phyloP scores from a whole-genome alignment of 345 rosid genomes.

The Eucalyptus curtisii region DNA sequence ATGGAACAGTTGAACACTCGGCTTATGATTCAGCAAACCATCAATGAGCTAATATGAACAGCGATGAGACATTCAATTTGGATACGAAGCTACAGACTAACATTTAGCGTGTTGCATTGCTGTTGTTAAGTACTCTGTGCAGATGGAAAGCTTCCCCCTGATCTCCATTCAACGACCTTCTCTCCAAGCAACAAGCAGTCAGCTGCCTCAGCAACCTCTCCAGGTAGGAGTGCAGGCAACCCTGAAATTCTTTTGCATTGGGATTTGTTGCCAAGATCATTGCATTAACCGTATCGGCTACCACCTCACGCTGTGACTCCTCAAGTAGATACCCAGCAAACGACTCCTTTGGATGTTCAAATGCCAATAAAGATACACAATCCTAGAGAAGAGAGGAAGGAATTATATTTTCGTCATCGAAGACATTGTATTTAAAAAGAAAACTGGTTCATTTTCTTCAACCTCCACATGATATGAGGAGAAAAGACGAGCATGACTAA shows the following conservation, averaged over 20 bases:
- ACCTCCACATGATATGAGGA: neutral
- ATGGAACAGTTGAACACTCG: neutral
- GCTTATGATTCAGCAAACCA: neutral
- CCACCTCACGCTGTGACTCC: conserved; percentile 73
- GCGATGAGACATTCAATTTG: neutral
- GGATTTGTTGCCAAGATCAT: conserved; percentile 69
- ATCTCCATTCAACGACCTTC: conserved; percentile 56
- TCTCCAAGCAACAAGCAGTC: conserved; percentile 66
- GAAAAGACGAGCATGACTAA: neutral
- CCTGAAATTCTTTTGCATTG: conserved; percentile 28
- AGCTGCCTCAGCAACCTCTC: conserved; percentile 81
- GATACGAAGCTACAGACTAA: neutral
- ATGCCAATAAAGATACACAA: conserved; percentile 77
- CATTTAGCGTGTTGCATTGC: neutral
- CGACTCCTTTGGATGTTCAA: conserved; percentile 58
- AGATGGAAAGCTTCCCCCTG: conserved; percentile 83
- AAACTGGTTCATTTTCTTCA: neutral
- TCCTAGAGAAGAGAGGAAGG: conserved; percentile 29
- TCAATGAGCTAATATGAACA: neutral
- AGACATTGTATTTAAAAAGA: neutral
- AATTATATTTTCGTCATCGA: neutral
- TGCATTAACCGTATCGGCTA: conserved; percentile 80
- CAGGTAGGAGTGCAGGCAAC: conserved; percentile 51
- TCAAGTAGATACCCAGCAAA: conserved; percentile 59
- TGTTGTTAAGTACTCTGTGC: conserved; percentile 29